A percentile compares a stretch with the other conserved stretches of the same genome.
Evolutionary conservation across 129 eudicot species (phyloP).

Genomic region (Scalesia atractyloides): DNA sequence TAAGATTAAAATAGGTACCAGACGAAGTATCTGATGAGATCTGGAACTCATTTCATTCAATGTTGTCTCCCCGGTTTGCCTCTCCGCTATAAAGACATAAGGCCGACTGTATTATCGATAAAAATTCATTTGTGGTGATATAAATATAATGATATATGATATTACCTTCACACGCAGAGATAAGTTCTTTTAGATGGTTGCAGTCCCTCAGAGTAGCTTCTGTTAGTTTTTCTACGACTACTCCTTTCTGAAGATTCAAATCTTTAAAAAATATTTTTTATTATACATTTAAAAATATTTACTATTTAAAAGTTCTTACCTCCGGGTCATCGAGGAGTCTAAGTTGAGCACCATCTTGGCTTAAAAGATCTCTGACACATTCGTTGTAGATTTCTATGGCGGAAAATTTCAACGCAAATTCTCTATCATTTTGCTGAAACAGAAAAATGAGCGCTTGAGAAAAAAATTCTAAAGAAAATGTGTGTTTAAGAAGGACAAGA

Average conservation of each 20-base stretch:
- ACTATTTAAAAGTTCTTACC: slow-evolving; percentile 38
- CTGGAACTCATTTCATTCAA: slow-evolving; percentile 83
- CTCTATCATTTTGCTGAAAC: slow-evolving; percentile 59
- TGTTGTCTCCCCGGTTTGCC: slow-evolving; percentile 85
- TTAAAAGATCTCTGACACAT: slow-evolving; percentile 77
- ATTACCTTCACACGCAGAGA: slow-evolving; percentile 72
- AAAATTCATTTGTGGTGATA: background rate
- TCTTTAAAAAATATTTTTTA: background rate
- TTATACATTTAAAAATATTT: background rate
- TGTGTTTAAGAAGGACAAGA: background rate
- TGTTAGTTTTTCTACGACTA: slow-evolving; percentile 77
- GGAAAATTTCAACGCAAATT: slow-evolving; percentile 71
- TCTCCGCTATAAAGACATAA: slow-evolving; percentile 62
- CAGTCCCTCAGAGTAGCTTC: slow-evolving; percentile 60
- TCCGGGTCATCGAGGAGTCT: slow-evolving; percentile 96
- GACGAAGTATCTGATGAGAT: slow-evolving; percentile 88
- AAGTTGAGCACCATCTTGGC: slow-evolving; percentile 54
- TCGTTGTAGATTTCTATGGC: slow-evolving; percentile 96
- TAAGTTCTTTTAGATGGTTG: slow-evolving; percentile 68
- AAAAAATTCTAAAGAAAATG: background rate
- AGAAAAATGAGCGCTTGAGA: background rate
- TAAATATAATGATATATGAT: background rate
- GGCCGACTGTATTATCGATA: background rate
- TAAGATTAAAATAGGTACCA: slow-evolving; percentile 45
- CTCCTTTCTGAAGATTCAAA: slow-evolving; percentile 64